These are phyloP conservation scores for Spirogloea muscicola DNA, from an alignment of 139 green algal genomes.

Conservation along the genomic window DNA sequence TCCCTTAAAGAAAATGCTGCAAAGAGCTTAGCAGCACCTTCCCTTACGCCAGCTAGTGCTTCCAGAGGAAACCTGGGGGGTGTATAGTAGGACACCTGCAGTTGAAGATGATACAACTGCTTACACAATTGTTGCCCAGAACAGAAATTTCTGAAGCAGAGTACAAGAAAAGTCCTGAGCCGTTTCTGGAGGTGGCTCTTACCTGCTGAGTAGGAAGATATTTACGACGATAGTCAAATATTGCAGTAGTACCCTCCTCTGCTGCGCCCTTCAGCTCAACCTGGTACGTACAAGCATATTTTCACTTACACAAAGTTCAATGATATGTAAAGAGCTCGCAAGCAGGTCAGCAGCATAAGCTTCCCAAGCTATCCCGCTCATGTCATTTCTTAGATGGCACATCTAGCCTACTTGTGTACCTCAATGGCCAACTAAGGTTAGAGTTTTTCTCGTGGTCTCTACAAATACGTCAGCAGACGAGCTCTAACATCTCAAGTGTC, in stretches of 20 bases:
- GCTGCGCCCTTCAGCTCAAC: constrained; percentile 27
- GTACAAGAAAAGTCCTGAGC: too few species aligned
- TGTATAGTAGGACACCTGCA: constrained; percentile 50
- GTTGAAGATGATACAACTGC: too few species aligned
- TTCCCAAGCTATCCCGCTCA: too few species aligned
- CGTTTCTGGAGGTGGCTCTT: not conserved
- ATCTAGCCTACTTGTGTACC: too few species aligned
- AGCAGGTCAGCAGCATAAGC: not conserved
- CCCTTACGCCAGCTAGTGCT: constrained; percentile 19
- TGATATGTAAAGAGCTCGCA: not conserved
- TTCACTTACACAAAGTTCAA: not conserved
- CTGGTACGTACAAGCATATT: constrained; percentile 31
- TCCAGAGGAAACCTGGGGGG: constrained; percentile 51
- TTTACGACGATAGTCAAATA: constrained; percentile 49
- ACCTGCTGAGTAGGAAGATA: constrained; percentile 54
- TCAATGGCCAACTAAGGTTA: too few species aligned
- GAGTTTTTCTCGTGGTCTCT: not conserved
- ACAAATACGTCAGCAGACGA: not conserved
- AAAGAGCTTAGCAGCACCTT: constrained; percentile 56
- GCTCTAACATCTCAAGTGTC: not conserved
- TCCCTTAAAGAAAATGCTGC: constrained; percentile 57
- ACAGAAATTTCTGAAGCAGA: too few species aligned
- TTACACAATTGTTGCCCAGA: too few species aligned
- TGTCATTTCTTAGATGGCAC: too few species aligned
- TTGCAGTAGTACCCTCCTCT: not conserved